Base-by-base conservation (phyloP, 305 asterid genomes). In the Fraxinus greggii region DNA sequence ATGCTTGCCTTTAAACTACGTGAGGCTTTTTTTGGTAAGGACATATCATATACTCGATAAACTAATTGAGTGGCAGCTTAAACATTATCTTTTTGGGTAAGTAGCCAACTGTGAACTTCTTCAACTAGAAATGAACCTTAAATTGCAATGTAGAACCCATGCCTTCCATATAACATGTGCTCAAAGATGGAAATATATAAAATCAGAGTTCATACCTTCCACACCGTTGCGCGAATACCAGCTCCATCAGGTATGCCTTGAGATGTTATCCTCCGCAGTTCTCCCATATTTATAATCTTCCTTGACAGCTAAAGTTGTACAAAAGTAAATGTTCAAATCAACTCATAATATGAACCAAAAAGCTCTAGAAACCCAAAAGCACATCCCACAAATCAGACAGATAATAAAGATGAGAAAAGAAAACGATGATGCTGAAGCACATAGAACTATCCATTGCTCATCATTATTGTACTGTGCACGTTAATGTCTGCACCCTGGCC, bases 201-300 rank as follows among this genome's bases (percentile, higher is more conserved):
- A 32, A 54, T 56, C 36, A 56, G 23, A 78, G n/a, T 13, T 5
- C 70, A 38, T 89, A 95, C 99, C 98, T 95, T 94, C 99, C 99
- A 95, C 76, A 92, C 97, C 1, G 89, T 89, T 65, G 99, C 89
- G 26, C 98, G 99, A 83, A 93, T 89, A 75, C 98, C 98, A 87
- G 92, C 92, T 85, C 93, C 98, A 80, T 94, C 98, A 7, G 98
- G 97, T 83, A 92, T 78, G 78, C 99, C 97, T 87, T 92, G 98
- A 8, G 95, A 90, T 79, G 97, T 95, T 63, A 96, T 87, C 89
- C 86, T 94, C 88, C 98, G 86, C 76, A 94, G 85, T 86, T 93
- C 98, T 59, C 92, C 96, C 91, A 93, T 83, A 80, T 92, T 89
- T 89, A 95, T 87, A 32, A 91, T 90, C 91, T 94, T 95, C 88